Conservation (phyloP, 768 basidiomycete species). For the Tulasnella calospora region DNA sequence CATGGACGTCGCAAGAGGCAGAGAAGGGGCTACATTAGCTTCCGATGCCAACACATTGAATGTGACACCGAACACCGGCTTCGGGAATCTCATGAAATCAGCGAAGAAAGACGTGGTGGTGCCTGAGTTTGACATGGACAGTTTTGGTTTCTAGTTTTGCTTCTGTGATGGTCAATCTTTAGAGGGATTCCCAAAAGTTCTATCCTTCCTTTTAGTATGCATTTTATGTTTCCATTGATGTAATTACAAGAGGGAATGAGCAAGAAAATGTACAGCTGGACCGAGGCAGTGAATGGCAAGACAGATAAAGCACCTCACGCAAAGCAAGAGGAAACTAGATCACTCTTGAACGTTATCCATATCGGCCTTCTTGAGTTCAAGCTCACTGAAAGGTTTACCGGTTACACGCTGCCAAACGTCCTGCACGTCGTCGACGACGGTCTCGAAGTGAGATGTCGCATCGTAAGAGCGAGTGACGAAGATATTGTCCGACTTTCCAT, state of each 20-base stretch:
- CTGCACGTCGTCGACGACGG: slow-evolving; percentile 93
- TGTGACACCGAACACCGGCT: slow-evolving; percentile 48
- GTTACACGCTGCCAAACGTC: slow-evolving; percentile 91
- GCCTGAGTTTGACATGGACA: slow-evolving; percentile 82
- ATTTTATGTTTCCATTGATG: slow-evolving; percentile 9
- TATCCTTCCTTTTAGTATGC: background rate
- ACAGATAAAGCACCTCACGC: background rate
- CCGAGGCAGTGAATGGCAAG: background rate
- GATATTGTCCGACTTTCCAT: slow-evolving; percentile 80
- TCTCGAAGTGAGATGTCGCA: slow-evolving; percentile 98
- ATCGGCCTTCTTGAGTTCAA: slow-evolving; percentile 86
- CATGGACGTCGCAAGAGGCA: background rate
- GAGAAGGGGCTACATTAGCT: background rate
- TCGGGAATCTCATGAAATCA: slow-evolving; percentile 84
- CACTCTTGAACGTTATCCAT: slow-evolving; percentile 26
- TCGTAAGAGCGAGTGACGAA: slow-evolving; percentile 98
- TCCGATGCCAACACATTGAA: background rate
- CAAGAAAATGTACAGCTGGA: background rate
- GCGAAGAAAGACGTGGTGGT: slow-evolving; percentile 82
- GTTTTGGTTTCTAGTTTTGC: slow-evolving; percentile 42
- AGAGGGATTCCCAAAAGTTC: background rate
- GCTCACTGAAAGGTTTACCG: slow-evolving; percentile 48
- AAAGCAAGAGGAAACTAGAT: background rate
- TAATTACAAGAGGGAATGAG: background rate
- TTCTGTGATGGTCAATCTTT: background rate